Base-by-base conservation (phyloP, 371 early-diverging fungal species). In the Capillidium rhysosporum region DNA sequence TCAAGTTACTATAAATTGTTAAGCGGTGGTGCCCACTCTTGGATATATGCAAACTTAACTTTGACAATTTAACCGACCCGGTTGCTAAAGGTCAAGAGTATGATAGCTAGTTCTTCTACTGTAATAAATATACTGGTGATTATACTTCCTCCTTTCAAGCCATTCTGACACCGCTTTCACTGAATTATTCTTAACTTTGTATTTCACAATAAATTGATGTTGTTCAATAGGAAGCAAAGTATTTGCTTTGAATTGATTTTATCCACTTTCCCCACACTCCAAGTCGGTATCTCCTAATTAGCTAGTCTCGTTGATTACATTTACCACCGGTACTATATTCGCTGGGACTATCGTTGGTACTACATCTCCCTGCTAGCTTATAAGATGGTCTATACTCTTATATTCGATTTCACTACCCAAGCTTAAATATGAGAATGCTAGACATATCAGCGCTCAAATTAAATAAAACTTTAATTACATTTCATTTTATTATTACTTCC, bases 261-360 rank as follows among this genome's bases (percentile, higher is more conserved):
- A 18, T 12, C 20, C 20, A 52, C 52, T 9, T 52, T 16, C 4
- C 52, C 52, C 4, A 34, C 34, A 10, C 38, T 52, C 10, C 12
- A 14, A 7, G 52, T 38, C 4, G 7, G 40, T 16, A 9, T 52
- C 7, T 16, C 34, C 10, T 38, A 7, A 12, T 26, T 52, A 7
- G 10, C 52, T 10, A 5, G 52, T 8, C 20, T 52, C 5, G 18
- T 48, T 4, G 48, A 48, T 26, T 48, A 18, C 23, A 48, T 24
- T 7, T 24, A 48, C 23, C 10, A 52, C 23, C 34, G 52, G 52
- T 52, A 52, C 26, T 40, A 52, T 26, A 52, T 40, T 52, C 7
- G 52, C 40, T 21, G 52, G 52, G 38, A 14, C 40, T 0, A 9
- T 52, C 16, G 34, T 52, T 52, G 52, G 52, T 30, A 18, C 14